phyloP scores from a whole-genome alignment of 345 rosid species.

The Citrus australasica region DNA sequence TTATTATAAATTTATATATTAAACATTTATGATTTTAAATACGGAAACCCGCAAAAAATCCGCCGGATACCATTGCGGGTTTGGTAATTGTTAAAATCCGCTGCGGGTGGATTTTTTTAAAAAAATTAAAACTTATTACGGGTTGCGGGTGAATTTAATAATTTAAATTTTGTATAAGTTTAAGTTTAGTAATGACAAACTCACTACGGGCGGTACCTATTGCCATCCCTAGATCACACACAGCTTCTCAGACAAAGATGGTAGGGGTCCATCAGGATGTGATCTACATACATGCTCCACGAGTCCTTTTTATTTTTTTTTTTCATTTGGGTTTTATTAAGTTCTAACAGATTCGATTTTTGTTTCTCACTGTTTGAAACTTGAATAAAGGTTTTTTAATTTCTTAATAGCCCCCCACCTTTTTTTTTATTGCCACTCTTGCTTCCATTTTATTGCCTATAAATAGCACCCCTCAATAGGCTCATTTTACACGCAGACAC shows the following conservation, averaged over 20 bases:
- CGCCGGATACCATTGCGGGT: no score
- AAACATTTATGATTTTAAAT: no score
- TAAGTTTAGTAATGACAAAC: no score
- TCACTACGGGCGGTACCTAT: no score
- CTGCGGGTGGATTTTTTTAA: no score
- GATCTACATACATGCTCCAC: slow-evolving; percentile 18
- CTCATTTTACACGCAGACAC: slow-evolving; percentile 20
- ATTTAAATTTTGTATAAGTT: no score
- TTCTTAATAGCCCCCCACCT: neutral
- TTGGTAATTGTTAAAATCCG: no score
- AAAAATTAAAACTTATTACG: no score
- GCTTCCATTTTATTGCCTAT: slow-evolving; percentile 37
- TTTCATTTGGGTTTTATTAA: neutral
- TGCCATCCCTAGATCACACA: no score
- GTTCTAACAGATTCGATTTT: neutral
- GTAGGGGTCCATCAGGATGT: slow-evolving; percentile 30
- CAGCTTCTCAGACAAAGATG: slow-evolving; percentile 1
- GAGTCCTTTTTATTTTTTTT: neutral
- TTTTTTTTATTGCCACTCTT: neutral
- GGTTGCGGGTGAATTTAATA: no score
- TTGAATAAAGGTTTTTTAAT: neutral
- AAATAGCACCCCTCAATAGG: slow-evolving; percentile 26
- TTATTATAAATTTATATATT: no score
- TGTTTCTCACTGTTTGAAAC: neutral
- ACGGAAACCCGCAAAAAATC: no score